Base-by-base conservation (phyloP, 1,139 yeast species). In the Trichomonascaceae sp. region DNA sequence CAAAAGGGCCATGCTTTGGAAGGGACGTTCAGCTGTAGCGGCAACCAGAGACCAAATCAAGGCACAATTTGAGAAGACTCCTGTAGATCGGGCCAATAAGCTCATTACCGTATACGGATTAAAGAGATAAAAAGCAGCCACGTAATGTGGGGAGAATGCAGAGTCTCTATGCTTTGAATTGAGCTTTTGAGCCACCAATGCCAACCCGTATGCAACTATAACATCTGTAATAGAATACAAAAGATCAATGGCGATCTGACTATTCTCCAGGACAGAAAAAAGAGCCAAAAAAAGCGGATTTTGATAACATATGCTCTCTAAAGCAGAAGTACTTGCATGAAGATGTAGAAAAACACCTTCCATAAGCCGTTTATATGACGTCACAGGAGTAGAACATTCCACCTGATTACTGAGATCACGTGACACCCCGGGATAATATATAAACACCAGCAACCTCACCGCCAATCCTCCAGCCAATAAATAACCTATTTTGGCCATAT, bases 281-380 rank as follows among this genome's bases (percentile, higher is more conserved):
- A 81, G 60, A 5, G 77, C 72, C 53, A 88, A 77, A 45, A 87
- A 65, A 38, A 91, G 66, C 1, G 96, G 96, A 3, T 95, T 65
- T 58, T 89, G 95, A 67, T 90, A 95, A 49, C 86, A 88, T 32
- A 88, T 84, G 1, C 96, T 96, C 18, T 96, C 96, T 64, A 90
- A 91, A 5, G 91, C 82, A 56, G 84, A 78, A 50, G 85, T 75
- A n/a, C 44, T 36, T 13, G 77, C 77, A 59, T 83, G 79, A n/a
- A 75, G 69, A 55, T 81, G 71, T 58, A 87, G 79, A 66, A 80
- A 90, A 48, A 89, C 75, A 9, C 97, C 96, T 68, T 93, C 99
- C 64, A 80, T 75, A 50, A 95, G 62, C n/a, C 80, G 71, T 55
- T 74, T 77, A 68, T 77, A 85, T 43, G 95, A 85, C 53, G 84